These are phyloP conservation scores for Chalciporus pseudorubinellus DNA, from an alignment of 768 basidiomycete genomes.

Conservation along the genomic window DNA sequence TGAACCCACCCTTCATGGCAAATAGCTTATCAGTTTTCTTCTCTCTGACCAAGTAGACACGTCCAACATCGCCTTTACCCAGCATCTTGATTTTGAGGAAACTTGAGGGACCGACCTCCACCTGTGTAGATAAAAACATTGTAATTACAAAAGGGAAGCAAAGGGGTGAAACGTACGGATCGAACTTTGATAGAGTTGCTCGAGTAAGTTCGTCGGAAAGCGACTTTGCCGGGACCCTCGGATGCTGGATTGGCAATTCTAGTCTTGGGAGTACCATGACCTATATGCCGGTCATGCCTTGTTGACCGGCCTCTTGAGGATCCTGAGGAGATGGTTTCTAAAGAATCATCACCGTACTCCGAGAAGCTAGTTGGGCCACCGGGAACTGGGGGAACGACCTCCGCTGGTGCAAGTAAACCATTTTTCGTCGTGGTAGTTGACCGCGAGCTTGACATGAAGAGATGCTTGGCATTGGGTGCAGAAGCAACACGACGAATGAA, in stretches of 20 bases:
- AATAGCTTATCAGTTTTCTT: slow-evolving; percentile 96
- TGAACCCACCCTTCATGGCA: slow-evolving; percentile 93
- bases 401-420: slow-evolving; percentile 72
- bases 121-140: slow-evolving; percentile 42
- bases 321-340: slow-evolving; percentile 76
- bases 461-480: slow-evolving; percentile 92
- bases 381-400: slow-evolving; percentile 56
- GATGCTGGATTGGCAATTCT: slow-evolving; percentile 44
- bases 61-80: slow-evolving; percentile 98
- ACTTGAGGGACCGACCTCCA: slow-evolving; percentile 91
- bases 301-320: slow-evolving; percentile 60
- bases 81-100: slow-evolving; percentile 97
- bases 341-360: slow-evolving; percentile 64
- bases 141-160: not conserved
- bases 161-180: slow-evolving; percentile 51
- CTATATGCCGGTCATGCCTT: slow-evolving; percentile 37
- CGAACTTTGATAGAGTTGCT: slow-evolving; percentile 96
- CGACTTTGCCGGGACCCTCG: slow-evolving; percentile 57
- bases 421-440: slow-evolving; percentile 66
- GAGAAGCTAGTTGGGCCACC: slow-evolving; percentile 45
- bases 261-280: slow-evolving; percentile 35
- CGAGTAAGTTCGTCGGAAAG: slow-evolving; percentile 93
- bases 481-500: slow-evolving; percentile 95
- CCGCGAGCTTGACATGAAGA: slow-evolving; percentile 66
- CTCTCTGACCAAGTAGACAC: slow-evolving; percentile 96